Evolutionary conservation across 768 basidiomycete species (phyloP).

Genomic region (Pleurotus salmoneostramineus): DNA sequence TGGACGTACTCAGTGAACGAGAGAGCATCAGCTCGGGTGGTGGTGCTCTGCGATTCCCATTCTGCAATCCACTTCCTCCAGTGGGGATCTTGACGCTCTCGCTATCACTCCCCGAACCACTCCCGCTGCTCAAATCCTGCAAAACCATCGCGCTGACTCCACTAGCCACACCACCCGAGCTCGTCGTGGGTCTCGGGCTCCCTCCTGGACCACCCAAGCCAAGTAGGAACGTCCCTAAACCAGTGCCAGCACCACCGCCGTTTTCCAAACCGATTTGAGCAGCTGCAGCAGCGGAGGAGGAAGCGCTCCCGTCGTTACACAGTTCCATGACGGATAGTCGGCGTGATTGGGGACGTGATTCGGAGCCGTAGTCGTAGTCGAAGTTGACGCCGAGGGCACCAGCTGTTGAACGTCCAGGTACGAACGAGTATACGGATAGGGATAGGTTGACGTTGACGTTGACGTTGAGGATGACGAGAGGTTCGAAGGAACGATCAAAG

Average conservation of each 20-base stretch:
- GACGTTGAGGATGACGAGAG: constrained; percentile 28
- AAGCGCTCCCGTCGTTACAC: constrained; percentile 58
- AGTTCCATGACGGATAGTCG: constrained; percentile 84
- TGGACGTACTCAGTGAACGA: neutral
- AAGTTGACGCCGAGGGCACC: constrained; percentile 18
- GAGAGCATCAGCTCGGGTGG: constrained; percentile 1
- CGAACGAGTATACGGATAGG: neutral
- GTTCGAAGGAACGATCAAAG: neutral
- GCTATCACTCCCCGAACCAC: neutral
- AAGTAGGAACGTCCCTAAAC: neutral
- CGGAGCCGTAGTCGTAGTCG: constrained; percentile 66
- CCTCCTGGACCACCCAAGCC: neutral
- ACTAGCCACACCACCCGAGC: neutral
- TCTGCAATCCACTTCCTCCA: constrained; percentile 27
- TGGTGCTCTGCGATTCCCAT: neutral
- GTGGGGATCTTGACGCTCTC: neutral
- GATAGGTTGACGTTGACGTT: neutral
- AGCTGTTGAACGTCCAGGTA: neutral
- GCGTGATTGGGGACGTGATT: constrained; percentile 76
- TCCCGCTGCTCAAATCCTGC: neutral
- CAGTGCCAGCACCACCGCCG: neutral
- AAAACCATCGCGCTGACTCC: neutral
- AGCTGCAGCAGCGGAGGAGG: constrained; percentile 28
- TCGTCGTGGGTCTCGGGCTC: constrained; percentile 4
- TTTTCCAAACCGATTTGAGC: neutral